phyloP scores from a whole-genome alignment of 1,139 yeast species.

The Chernovozyma aurita region DNA sequence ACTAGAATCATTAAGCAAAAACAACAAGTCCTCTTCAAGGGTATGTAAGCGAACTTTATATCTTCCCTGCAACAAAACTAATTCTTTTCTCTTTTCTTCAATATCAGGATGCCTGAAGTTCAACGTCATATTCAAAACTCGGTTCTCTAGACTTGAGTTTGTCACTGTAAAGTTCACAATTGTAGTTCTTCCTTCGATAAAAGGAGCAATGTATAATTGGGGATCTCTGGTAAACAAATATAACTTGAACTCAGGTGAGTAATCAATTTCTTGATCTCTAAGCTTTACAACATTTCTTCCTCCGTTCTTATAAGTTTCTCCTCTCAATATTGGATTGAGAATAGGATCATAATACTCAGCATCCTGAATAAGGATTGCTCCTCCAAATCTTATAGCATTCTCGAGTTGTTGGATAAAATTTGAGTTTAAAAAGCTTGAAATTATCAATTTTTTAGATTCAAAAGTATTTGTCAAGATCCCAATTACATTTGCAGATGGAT shows the following conservation, averaged over 20 bases:
- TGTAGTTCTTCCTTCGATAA: conserved; percentile 57
- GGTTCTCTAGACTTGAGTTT: conserved; percentile 57
- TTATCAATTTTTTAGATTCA: conserved; percentile 35
- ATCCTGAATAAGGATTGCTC: conserved; percentile 64
- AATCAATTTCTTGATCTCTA: conserved; percentile 64
- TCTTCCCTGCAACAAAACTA: conserved; percentile 55
- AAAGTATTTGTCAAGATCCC: conserved; percentile 33
- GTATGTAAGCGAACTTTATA: conserved; percentile 50
- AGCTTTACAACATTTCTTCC: conserved; percentile 62
- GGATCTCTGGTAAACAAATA: conserved; percentile 62
- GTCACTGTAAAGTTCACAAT: conserved; percentile 72
- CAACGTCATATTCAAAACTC: conserved; percentile 57
- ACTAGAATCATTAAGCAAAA: conserved; percentile 51
- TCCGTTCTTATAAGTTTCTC: conserved; percentile 62
- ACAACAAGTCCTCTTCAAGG: conserved; percentile 60
- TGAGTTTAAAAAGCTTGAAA: conserved; percentile 72
- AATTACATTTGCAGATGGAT: conserved; percentile 57
- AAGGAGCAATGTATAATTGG: conserved; percentile 43
- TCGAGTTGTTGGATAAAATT: conserved; percentile 68
- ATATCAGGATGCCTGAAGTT: conserved; percentile 60
- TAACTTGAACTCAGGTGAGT: conserved; percentile 59
- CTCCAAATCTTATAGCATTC: conserved; percentile 82
- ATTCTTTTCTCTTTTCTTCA: conserved; percentile 51
- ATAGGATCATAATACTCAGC: conserved; percentile 80
- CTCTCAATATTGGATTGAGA: conserved; percentile 55